Base-by-base conservation (phyloP, 495 filamentous ascomycete genomes). In the Neurospora sublineolata region DNA sequence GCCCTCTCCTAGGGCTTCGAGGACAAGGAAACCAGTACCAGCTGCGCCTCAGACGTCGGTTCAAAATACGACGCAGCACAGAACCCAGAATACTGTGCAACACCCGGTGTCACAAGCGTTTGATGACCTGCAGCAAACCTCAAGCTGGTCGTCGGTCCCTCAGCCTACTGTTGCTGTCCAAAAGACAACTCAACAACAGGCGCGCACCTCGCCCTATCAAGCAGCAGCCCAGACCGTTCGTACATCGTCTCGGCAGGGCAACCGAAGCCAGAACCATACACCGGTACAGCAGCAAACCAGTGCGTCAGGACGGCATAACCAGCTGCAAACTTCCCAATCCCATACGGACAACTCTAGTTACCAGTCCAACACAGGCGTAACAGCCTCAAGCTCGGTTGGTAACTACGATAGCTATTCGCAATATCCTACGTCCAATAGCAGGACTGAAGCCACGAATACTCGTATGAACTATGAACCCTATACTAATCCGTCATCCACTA, bases 401-500 rank as follows among this genome's bases (percentile, higher is more conserved):
- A 68, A 27, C 38, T 80, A 78, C 71, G 73, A 73, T 16, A 70
- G 41, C 11, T 76, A 76, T 68, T 72, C 58, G 33, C 75, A 76
- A 14, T 75, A 76, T 69, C 58, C 74, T 10, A 52, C 12, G n/a
- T 69, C 68, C 5, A 75, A 23, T 46, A 70, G 72, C 10, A 71
- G 73, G 10, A 68, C 72, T 14, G 75, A 77, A n/a, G 30, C 69
- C 44, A 68, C 76, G 2, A 79, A 64, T 46, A 73, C 70, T 38
- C 70, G 69, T 16, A 68, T 76, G 12, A 68, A 73, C 2, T 79
- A 78, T 64, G 76, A 80, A 37, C 75, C 76, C 4, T 77, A 80
- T 44, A 60, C 74, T 3, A 71, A 69, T 12, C 71, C 71, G 37
- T 38, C 70, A 3, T 44, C 64, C n/a, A 44, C 72, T 67, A 72